These are phyloP conservation scores for Corniculantispora saksenae DNA, from an alignment of 2,329 filamentous ascomycete species.

Conservation along the genomic window DNA sequence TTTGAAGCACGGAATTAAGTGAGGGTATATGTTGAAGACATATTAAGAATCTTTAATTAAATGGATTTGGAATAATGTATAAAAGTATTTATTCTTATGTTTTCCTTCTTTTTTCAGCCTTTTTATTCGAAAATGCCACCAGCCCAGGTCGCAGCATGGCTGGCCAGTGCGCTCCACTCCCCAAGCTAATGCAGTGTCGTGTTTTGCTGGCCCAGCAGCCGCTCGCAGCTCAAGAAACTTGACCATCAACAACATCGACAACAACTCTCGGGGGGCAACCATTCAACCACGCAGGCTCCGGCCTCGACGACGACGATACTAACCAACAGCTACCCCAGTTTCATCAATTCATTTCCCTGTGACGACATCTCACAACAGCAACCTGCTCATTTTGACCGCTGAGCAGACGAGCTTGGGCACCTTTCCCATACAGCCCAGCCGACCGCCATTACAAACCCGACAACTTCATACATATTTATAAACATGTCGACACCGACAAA, in stretches of 20 bases:
- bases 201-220: constrained; percentile 11
- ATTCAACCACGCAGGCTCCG: constrained; percentile 13
- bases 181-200: not conserved
- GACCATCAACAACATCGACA: constrained; percentile 17
- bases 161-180: constrained; percentile 10
- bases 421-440: not conserved
- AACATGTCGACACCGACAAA: constrained; percentile 35
- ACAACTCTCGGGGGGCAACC: constrained; percentile 1
- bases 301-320: constrained; percentile 17
- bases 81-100: not conserved
- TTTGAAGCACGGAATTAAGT: not conserved
- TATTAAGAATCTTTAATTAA: too few species aligned
- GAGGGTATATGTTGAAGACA: too few species aligned
- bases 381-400: not conserved
- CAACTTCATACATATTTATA: constrained; percentile 1
- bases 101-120: not conserved
- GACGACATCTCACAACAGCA: not conserved
- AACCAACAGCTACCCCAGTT: constrained; percentile 7
- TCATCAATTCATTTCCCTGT: not conserved
- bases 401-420: not conserved
- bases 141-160: not conserved
- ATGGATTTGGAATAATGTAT: not conserved
- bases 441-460: constrained; percentile 19
- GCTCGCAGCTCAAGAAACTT: not conserved
- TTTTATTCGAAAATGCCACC: not conserved